A percentile compares a stretch with the other conserved stretches of the same genome.
Evolutionary conservation across 2,329 filamentous ascomycete genomes (phyloP).

Genomic region (Sordariomycetes sp.): DNA sequence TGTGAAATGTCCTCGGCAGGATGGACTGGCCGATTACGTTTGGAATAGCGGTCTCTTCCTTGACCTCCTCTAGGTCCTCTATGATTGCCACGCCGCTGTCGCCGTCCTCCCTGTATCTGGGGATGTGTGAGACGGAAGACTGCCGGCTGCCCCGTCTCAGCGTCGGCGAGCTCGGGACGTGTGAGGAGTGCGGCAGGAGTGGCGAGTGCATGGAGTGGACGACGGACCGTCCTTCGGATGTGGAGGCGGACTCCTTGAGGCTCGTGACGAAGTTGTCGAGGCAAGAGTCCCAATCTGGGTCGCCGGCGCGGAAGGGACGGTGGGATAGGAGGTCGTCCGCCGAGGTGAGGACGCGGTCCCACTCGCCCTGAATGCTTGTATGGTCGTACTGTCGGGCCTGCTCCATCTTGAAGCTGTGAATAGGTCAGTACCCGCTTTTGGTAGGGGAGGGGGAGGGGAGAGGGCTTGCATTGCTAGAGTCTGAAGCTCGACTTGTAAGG

Average conservation of each 20-base stretch:
- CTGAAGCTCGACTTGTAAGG: constrained; percentile 1
- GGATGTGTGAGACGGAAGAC: neutral
- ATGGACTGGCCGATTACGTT: neutral
- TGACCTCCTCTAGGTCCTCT: neutral
- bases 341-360: neutral
- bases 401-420: constrained; percentile 1
- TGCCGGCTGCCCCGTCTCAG: neutral
- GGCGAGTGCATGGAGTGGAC: neutral
- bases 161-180: too few relatives aligned
- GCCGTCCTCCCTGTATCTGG: neutral
- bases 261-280: neutral
- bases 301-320: neutral
- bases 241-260: neutral
- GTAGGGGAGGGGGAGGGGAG: neutral
- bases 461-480: neutral
- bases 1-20: neutral
- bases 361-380: neutral
- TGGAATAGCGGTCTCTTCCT: neutral
- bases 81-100: neutral
- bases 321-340: neutral
- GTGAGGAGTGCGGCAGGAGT: too few relatives aligned
- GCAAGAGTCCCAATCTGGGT: neutral
- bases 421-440: neutral
- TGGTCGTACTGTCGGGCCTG: neutral
- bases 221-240: neutral